Conservation (phyloP, 2,329 filamentous ascomycete species). For the Sporothrix variecibatus region DNA sequence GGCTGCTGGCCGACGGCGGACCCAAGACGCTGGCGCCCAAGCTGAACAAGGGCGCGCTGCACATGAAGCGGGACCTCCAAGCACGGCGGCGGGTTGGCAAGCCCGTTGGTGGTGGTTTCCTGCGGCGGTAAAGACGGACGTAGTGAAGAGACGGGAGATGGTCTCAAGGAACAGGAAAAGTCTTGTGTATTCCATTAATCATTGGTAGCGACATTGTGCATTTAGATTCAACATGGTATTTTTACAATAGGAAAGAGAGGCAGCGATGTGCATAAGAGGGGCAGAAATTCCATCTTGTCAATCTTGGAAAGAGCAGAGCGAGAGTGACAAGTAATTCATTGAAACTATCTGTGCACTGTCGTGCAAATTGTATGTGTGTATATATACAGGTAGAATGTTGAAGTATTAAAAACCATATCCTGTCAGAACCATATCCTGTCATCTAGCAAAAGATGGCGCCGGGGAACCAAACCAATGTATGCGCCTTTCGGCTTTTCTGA, state of each 20-base stretch:
- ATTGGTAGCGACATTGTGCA: constrained; percentile 9
- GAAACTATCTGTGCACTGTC: background rate
- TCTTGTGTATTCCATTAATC: background rate
- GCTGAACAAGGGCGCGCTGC: constrained; percentile 45
- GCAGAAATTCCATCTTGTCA: background rate
- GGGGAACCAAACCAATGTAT: background rate
- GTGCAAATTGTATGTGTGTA: background rate
- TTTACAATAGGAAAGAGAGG: background rate
- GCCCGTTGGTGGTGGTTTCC: constrained; percentile 48
- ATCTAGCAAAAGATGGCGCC: background rate
- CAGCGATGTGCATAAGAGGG: too few relatives aligned
- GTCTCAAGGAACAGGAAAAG: background rate
- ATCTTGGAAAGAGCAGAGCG: background rate
- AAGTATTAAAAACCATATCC: background rate
- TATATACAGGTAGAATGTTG: background rate
- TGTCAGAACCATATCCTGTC: background rate
- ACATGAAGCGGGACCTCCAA: constrained; percentile 49
- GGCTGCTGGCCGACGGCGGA: constrained; percentile 48
- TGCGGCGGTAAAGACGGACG: constrained; percentile 37
- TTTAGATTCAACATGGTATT: background rate
- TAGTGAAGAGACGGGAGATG: background rate
- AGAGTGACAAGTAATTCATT: background rate
- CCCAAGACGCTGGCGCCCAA: constrained; percentile 54
- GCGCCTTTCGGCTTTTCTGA: background rate
- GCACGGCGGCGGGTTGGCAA: constrained; percentile 44